Percentiles rank a stretch among this genome's conserved stretches.
Conservation (phyloP, 306 rosid genomes). For the Sphenostylis stenocarpa region DNA sequence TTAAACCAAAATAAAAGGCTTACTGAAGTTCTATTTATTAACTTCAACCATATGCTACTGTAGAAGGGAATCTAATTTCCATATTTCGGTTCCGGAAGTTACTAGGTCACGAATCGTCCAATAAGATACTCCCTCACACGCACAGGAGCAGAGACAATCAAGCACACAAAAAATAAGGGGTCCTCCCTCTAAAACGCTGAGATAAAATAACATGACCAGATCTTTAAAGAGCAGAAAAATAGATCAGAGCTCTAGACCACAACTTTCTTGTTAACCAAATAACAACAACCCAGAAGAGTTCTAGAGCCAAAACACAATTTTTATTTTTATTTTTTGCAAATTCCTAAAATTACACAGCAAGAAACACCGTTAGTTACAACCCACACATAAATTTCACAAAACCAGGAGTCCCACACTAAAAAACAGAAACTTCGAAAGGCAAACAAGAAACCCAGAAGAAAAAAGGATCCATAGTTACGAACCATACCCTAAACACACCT, state of each 20-base stretch:
- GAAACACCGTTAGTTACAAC: neutral
- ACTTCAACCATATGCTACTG: neutral
- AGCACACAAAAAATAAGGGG: slow-evolving; percentile 13
- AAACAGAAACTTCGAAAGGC: slow-evolving; percentile 22
- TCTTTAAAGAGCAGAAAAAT: slow-evolving; percentile 25
- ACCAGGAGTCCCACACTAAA: slow-evolving; percentile 22
- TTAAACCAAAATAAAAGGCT: slow-evolving; percentile 23
- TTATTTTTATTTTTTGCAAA: neutral
- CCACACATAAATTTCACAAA: neutral
- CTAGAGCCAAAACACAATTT: neutral
- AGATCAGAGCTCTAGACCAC: slow-evolving; percentile 38
- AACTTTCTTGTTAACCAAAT: slow-evolving; percentile 20
- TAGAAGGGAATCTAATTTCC: slow-evolving; percentile 30
- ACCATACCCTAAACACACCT: neutral
- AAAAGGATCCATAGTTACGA: slow-evolving; percentile 1
- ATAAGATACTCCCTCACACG: slow-evolving; percentile 14
- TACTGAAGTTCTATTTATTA: neutral
- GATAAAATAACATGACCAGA: slow-evolving; percentile 27
- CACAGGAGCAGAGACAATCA: neutral
- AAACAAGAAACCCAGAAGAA: slow-evolving; percentile 22
- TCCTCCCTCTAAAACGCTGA: slow-evolving; percentile 14
- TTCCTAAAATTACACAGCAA: neutral
- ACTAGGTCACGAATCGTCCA: slow-evolving; percentile 1
- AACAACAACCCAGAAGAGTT: slow-evolving; percentile 5
- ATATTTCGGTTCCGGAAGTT: neutral